These are phyloP conservation scores for Chalciporus sphaerocephalus DNA, from an alignment of 768 basidiomycete genomes.

Conservation along the genomic window DNA sequence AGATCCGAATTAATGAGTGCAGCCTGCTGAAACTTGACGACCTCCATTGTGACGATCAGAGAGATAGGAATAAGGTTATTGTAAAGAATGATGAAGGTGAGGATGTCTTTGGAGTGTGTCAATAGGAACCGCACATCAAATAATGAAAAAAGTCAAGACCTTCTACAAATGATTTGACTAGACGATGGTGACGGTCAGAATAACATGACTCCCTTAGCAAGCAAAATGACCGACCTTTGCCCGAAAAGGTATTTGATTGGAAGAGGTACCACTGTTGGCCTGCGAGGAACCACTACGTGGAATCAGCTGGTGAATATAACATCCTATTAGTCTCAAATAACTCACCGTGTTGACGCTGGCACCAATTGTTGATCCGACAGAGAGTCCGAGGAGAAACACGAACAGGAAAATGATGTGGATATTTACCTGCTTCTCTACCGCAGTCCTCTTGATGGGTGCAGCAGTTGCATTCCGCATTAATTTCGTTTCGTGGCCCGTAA, in stretches of 20 bases:
- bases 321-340: background rate
- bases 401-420: conserved; percentile 95
- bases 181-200: conserved; percentile 4
- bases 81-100: conserved; percentile 98
- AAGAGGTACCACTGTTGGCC: conserved; percentile 87
- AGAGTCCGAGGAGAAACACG: conserved; percentile 78
- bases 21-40: conserved; percentile 98
- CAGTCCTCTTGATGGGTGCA: conserved; percentile 94
- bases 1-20: conserved; percentile 95
- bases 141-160: conserved; percentile 39
- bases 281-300: conserved; percentile 77
- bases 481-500: conserved; percentile 98
- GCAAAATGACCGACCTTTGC: conserved; percentile 49
- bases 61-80: conserved; percentile 99
- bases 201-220: no score
- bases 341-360: conserved; percentile 78
- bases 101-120: conserved; percentile 59
- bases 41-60: conserved; percentile 98
- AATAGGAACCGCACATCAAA: conserved; percentile 1
- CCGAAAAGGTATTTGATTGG: conserved; percentile 53
- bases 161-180: conserved; percentile 80
- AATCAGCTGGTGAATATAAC: conserved; percentile 1
- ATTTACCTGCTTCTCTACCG: conserved; percentile 95
- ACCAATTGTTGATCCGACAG: conserved; percentile 88
- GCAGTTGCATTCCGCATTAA: conserved; percentile 97